Conservation (phyloP, 176 grass and related monocot genomes). For the Carex littledalei region DNA sequence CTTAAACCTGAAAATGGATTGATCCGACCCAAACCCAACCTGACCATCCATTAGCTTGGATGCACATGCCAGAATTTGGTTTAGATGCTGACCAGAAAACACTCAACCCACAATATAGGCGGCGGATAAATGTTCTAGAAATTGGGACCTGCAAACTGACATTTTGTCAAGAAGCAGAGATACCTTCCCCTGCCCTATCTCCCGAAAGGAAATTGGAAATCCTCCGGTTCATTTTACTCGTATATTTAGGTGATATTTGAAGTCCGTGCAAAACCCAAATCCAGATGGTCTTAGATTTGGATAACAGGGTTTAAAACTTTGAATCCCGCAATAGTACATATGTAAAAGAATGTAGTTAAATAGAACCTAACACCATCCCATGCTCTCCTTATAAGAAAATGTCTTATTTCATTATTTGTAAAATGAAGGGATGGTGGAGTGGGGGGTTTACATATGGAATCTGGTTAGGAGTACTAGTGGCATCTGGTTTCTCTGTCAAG, state of each 20-base stretch:
- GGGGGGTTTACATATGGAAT: slow-evolving; percentile 91
- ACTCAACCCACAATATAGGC: neutral
- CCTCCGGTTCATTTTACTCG: neutral
- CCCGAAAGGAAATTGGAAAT: neutral
- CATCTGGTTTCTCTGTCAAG: slow-evolving; percentile 82
- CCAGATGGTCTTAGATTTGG: neutral
- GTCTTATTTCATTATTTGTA: slow-evolving; percentile 5
- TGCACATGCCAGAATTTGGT: neutral
- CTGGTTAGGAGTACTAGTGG: slow-evolving; percentile 83
- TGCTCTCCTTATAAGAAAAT: neutral
- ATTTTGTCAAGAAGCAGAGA: neutral
- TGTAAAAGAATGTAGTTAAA: neutral
- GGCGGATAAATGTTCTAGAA: neutral
- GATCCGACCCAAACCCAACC: neutral
- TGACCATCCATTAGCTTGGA: neutral
- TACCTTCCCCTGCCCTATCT: neutral
- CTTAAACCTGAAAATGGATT: neutral
- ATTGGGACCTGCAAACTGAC: neutral
- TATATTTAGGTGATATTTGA: neutral
- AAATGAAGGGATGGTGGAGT: slow-evolving; percentile 78
- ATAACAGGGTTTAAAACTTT: neutral
- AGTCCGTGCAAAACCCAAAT: neutral
- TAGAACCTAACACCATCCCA: neutral
- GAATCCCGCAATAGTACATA: neutral
- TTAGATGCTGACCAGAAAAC: neutral